These are phyloP conservation scores for Ascochyta viciae-villosae DNA, from an alignment of 2,329 filamentous ascomycete genomes.

Conservation along the genomic window DNA sequence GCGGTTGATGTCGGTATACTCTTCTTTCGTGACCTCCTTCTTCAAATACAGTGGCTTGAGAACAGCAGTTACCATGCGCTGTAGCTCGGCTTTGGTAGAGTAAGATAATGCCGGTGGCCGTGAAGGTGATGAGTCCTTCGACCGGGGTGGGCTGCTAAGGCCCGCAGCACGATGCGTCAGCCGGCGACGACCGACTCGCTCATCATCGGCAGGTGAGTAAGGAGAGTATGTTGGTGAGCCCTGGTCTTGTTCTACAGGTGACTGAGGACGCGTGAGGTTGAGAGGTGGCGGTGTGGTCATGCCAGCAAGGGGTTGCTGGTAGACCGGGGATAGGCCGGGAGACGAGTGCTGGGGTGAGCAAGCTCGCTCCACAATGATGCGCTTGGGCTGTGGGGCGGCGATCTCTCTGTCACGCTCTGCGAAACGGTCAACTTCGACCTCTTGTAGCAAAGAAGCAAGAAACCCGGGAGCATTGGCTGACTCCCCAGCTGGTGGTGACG, in stretches of 20 bases:
- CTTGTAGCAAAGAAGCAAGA: conserved; percentile 83
- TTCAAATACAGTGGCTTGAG: conserved; percentile 84
- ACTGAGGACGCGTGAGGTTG: conserved; percentile 65
- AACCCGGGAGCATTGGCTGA: conserved; percentile 70
- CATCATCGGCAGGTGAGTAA: conserved; percentile 58
- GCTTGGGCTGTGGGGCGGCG: conserved; percentile 49
- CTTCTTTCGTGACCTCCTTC: conserved; percentile 80
- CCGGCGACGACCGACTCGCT: conserved; percentile 47
- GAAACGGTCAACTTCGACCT: conserved; percentile 70
- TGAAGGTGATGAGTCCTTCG: conserved; percentile 72
- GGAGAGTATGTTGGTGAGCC: conserved; percentile 77
- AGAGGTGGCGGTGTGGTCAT: conserved; percentile 73
- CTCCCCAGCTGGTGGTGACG: conserved; percentile 34
- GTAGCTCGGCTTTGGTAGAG: conserved; percentile 86
- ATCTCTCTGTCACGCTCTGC: conserved; percentile 47
- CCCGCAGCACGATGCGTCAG: conserved; percentile 40
- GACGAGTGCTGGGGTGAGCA: conserved; percentile 63
- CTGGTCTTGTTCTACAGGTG: conserved; percentile 56
- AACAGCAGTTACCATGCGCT: conserved; percentile 82
- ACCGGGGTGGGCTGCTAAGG: conserved; percentile 55
- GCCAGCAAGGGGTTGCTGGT: conserved; percentile 68
- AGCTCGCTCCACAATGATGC: conserved; percentile 50
- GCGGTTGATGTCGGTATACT: conserved; percentile 92
- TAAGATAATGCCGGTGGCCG: conserved; percentile 71
- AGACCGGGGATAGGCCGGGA: conserved; percentile 71